Evolutionary conservation across 2,329 filamentous ascomycete genomes (phyloP), one percentile per base, ranked within the genome.

Genomic region (Cladophialophora yegresii): DNA sequence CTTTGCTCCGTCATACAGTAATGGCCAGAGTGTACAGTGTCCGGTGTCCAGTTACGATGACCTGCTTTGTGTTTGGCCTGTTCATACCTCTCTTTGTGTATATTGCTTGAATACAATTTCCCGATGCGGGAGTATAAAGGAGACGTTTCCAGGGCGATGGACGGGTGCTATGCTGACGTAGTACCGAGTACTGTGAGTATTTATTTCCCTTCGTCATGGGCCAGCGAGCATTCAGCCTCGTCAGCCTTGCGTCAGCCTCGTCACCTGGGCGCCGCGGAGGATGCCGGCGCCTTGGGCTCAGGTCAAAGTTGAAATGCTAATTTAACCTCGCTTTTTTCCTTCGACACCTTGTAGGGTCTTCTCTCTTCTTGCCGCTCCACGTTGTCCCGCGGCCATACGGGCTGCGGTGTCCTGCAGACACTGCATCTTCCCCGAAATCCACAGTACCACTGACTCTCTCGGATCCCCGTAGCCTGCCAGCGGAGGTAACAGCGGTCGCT

Each of bases 51-150:
- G 43, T 59, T 50, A 59, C 57, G 57, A 59, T 59, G 57, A 51
- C 32, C 32, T 30, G 33, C 50, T 59, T 51, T 28, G 33, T 51
- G n/a, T 28, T 58, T 36, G 40, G 33, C 43, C 22, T 51, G 47
- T 59, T 51, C 26, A 36, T 58, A 33, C 50, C 10, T 59, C 13
- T 51, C 32, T 59, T 59, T 45, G 57, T 50, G 57, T 59, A 59
- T 36, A 62, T 57, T 62, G 54, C 53, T 47, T 62, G 54, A 62
- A 62, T 36, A 57, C 45, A 43, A 53, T 62, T 45, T 51, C 60
- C 60, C 45, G 45, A 45, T 10, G 45, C 23, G 26, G 55, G 43
- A 30, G 13, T 51, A 50, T 59, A 26, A 33, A 57, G 8, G 10
- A 57, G 54, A 45, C 54, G 40, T 6, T 49, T 20, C 20, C 33